Evolutionary conservation across 2,329 filamentous ascomycete genomes (phyloP).

Genomic region (Thielaviopsis populi): DNA sequence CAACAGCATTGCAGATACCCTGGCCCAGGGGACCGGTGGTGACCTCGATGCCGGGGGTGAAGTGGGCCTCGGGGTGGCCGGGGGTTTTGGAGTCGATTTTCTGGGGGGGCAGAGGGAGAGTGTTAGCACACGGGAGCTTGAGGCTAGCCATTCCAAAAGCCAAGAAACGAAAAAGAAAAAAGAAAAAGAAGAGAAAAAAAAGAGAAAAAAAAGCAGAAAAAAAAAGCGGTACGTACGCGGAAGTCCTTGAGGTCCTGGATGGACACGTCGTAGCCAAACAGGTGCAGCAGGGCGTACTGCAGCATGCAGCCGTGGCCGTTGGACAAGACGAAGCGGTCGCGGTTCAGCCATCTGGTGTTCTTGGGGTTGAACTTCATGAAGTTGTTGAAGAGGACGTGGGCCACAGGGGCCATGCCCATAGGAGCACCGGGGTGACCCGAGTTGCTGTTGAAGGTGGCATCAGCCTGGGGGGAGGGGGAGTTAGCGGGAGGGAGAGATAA

Average conservation of each 20-base stretch:
- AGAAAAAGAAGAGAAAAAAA: slow-evolving; percentile 3
- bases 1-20: slow-evolving; percentile 93
- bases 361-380: slow-evolving; percentile 99
- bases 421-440: slow-evolving; percentile 97
- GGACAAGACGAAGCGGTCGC: slow-evolving; percentile 96
- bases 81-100: slow-evolving; percentile 61
- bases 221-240: slow-evolving; percentile 51
- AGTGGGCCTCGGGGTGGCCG: slow-evolving; percentile 90
- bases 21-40: slow-evolving; percentile 96
- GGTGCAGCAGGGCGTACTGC: slow-evolving; percentile 93
- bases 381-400: slow-evolving; percentile 96
- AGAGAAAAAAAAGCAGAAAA: slow-evolving; percentile 3
- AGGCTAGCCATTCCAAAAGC: neutral
- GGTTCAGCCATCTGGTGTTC: slow-evolving; percentile 94
- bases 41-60: slow-evolving; percentile 93
- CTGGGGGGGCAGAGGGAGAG: slow-evolving; percentile 23
- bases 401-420: slow-evolving; percentile 86
- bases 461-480: slow-evolving; percentile 47
- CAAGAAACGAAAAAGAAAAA: too few species aligned
- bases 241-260: slow-evolving; percentile 92
- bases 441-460: slow-evolving; percentile 93
- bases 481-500: slow-evolving; percentile 8
- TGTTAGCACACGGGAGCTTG: slow-evolving; percentile 5
- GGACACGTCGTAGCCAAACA: slow-evolving; percentile 77
- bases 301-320: slow-evolving; percentile 99